A percentile compares a stretch with the other conserved stretches of the same genome.
These are phyloP conservation scores for Lizonia empirigonia DNA, from an alignment of 2,329 filamentous ascomycete genomes.

Conservation along the genomic window DNA sequence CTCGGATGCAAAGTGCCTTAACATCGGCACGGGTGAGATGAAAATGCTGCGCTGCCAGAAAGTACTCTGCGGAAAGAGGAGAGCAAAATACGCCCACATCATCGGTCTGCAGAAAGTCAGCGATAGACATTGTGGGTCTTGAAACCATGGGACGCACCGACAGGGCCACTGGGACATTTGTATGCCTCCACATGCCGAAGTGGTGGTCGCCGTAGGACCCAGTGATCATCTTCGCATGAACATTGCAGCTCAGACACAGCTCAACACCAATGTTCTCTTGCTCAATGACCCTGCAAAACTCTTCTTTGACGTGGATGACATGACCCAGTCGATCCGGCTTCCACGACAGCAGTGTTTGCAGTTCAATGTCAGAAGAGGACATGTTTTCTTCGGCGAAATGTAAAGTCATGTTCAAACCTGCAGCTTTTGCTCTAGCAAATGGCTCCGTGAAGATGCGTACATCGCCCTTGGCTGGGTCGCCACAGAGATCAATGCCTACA, in stretches of 20 bases:
- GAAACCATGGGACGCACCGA: slow-evolving; percentile 62
- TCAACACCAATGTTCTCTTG: slow-evolving; percentile 68
- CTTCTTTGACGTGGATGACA: slow-evolving; percentile 73
- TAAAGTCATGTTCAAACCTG: slow-evolving; percentile 68
- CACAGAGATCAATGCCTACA: slow-evolving; percentile 79
- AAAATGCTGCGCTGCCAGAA: slow-evolving; percentile 74
- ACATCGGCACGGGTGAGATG: slow-evolving; percentile 57
- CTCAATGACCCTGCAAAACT: slow-evolving; percentile 63
- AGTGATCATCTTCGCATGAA: slow-evolving; percentile 73
- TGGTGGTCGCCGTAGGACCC: slow-evolving; percentile 73
- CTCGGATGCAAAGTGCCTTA: slow-evolving; percentile 63
- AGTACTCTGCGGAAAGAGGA: slow-evolving; percentile 76
- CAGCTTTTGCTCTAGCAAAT: slow-evolving; percentile 62
- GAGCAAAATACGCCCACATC: slow-evolving; percentile 84
- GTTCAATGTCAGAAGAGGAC: slow-evolving; percentile 64
- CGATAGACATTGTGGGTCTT: neutral
- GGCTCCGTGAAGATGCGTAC: slow-evolving; percentile 64
- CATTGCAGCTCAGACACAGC: slow-evolving; percentile 80
- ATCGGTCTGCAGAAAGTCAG: slow-evolving; percentile 66
- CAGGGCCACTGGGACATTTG: slow-evolving; percentile 63
- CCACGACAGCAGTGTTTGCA: slow-evolving; percentile 68
- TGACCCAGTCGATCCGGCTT: slow-evolving; percentile 74
- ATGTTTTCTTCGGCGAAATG: slow-evolving; percentile 76
- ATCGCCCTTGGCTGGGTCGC: slow-evolving; percentile 70
- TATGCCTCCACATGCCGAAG: slow-evolving; percentile 73